phyloP scores from a whole-genome alignment of 306 rosid genomes.

The Rosa persica region DNA sequence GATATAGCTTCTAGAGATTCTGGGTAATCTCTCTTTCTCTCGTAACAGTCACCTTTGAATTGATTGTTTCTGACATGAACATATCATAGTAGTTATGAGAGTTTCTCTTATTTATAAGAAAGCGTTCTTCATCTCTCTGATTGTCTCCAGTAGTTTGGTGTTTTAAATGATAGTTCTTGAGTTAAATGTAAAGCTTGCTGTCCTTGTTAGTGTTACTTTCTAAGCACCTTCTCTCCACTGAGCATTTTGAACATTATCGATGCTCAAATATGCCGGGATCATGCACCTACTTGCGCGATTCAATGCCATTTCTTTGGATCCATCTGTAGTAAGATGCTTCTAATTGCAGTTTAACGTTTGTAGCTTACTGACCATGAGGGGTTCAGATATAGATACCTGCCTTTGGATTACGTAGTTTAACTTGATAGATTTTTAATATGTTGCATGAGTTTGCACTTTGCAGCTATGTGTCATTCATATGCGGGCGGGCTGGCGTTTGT shows the following conservation, averaged over 20 bases:
- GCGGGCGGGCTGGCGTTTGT: conserved; percentile 78
- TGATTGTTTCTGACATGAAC: background rate
- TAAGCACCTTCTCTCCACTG: background rate
- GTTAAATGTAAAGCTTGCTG: background rate
- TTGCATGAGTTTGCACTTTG: conserved; percentile 34
- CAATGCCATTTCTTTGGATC: background rate
- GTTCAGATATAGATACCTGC: conserved; percentile 5
- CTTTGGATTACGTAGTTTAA: conserved; percentile 4
- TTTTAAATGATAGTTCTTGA: background rate
- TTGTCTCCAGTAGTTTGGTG: background rate
- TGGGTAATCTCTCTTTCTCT: conserved; percentile 38
- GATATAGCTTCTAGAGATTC: conserved; percentile 64
- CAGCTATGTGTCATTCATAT: conserved; percentile 71
- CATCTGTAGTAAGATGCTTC: background rate
- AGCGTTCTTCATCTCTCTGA: background rate
- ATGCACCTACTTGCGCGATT: background rate
- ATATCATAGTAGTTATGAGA: background rate
- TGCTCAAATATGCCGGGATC: background rate
- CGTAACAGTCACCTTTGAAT: background rate
- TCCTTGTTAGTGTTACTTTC: background rate
- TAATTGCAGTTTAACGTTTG: background rate
- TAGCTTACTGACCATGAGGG: background rate
- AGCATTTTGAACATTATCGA: background rate
- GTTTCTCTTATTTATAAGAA: background rate
- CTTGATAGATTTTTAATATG: background rate